Evolutionary conservation across 768 basidiomycete genomes (phyloP), one percentile per base, ranked within the genome.

Genomic region (Mycena maculata): DNA sequence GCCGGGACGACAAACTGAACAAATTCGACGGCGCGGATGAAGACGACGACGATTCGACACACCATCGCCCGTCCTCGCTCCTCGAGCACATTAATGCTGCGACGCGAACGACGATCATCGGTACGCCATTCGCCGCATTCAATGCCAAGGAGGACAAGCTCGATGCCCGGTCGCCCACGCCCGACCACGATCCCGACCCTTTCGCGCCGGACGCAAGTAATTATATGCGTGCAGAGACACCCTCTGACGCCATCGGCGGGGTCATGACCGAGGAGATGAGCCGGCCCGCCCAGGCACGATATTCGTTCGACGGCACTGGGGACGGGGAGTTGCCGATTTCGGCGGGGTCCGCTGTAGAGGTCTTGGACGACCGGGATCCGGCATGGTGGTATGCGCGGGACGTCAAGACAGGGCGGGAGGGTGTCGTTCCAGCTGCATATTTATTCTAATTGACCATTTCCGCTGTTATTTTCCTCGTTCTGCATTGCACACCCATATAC

Each of bases 371-470:
- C 76, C 84, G 86, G 71, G 93, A 95, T 78, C 83, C 86, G 73
- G 90, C 91, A 49, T 98, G 96, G 96, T 98, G 95, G 96, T 96
- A 93, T 74, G 93, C 91, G 56, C 87, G 94, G 33, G 93, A 96
- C 77, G 81, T 87, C 23, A 86, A 87, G 56, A 90, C 91, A 50
- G 93, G 95, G 11, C 86, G 84, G 53, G 94, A 96, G 80, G 96
- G 96, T 15, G 92, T 96, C 33, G 93, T 98, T 54, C 96, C 96
- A 11, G 92, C 94, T 44, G 89, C 94, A 63, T 98, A 96, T 85
- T 84, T 94, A 81, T 94, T 93, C 82, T 95, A 85, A 87, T 77
- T 54, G 63, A 73, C 73, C 69, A 71, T 48, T 4, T n/a, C 30
- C 27, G 9, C 36, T 56, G 50, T 60, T 47, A 60, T 47, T 48